A percentile compares a stretch with the other conserved stretches of the same genome.
These are phyloP conservation scores for Agaricus sinodeliciosus DNA, from an alignment of 768 basidiomycete species.

Conservation along the genomic window DNA sequence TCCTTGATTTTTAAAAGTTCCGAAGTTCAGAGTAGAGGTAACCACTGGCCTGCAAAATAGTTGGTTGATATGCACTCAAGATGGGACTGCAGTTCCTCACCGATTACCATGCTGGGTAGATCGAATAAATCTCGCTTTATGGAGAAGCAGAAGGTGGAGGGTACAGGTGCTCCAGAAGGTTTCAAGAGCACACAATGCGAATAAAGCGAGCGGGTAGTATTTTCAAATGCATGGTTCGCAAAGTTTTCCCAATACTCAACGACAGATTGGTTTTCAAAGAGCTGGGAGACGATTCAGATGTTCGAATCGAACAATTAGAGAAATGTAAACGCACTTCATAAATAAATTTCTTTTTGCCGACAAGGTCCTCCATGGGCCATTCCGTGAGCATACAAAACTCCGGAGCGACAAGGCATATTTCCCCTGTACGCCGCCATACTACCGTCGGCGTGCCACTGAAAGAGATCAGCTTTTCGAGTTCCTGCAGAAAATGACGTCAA, in stretches of 20 bases:
- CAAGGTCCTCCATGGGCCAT: slow-evolving; percentile 81
- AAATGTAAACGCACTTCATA: slow-evolving; percentile 45
- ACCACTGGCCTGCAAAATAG: slow-evolving; percentile 68
- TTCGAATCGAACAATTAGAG: background rate
- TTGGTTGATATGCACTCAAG: background rate
- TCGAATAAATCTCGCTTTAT: slow-evolving; percentile 91
- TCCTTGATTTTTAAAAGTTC: slow-evolving; percentile 4
- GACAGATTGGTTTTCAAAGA: slow-evolving; percentile 93
- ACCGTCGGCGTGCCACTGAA: slow-evolving; percentile 97
- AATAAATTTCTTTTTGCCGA: slow-evolving; percentile 52
- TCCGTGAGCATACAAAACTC: slow-evolving; percentile 95
- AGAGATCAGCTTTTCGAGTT: slow-evolving; percentile 94
- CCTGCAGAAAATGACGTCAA: slow-evolving; percentile 38
- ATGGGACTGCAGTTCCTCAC: slow-evolving; percentile 30
- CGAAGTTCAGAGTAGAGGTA: slow-evolving; percentile 58
- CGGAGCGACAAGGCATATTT: slow-evolving; percentile 93
- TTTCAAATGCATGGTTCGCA: slow-evolving; percentile 94
- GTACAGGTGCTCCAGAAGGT: slow-evolving; percentile 76
- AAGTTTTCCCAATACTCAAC: slow-evolving; percentile 98
- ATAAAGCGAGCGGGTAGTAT: slow-evolving; percentile 92
- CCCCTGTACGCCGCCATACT: slow-evolving; percentile 96
- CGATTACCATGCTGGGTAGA: slow-evolving; percentile 83
- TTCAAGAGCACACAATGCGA: slow-evolving; percentile 88
- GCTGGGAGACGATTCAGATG: slow-evolving; percentile 30
- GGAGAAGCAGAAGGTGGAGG: slow-evolving; percentile 93